These are phyloP conservation scores for Microglena sp. DNA, from an alignment of 139 green algal species.

Conservation along the genomic window DNA sequence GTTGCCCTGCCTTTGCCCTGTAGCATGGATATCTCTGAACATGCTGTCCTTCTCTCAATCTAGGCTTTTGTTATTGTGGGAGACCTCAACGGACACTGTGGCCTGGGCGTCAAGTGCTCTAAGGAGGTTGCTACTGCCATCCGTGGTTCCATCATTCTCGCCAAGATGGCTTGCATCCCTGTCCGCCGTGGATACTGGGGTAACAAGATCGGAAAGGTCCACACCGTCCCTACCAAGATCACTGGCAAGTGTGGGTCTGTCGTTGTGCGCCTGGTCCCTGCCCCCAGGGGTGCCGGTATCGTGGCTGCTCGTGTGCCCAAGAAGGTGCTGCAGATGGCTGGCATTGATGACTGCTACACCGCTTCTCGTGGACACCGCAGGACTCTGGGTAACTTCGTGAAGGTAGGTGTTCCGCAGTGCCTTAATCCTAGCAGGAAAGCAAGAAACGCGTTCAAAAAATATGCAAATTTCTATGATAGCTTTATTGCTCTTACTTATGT, in stretches of 20 bases:
- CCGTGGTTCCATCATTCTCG: slow-evolving; percentile 93
- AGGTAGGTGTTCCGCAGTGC: too few species aligned
- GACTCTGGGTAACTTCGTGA: slow-evolving; percentile 99
- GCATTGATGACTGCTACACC: slow-evolving; percentile 99
- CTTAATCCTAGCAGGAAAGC: too few species aligned
- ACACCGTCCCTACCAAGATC: slow-evolving; percentile 85
- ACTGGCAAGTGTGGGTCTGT: slow-evolving; percentile 96
- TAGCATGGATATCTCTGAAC: not conserved
- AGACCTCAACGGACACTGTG: slow-evolving; percentile 96
- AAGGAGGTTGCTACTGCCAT: slow-evolving; percentile 99
- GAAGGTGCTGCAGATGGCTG: slow-evolving; percentile 97
- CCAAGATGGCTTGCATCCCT: slow-evolving; percentile 92
- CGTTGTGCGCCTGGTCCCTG: slow-evolving; percentile 90
- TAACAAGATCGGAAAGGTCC: slow-evolving; percentile 92
- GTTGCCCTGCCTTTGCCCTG: not conserved
- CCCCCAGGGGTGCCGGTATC: slow-evolving; percentile 93
- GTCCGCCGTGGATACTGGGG: slow-evolving; percentile 98
- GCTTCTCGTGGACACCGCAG: slow-evolving; percentile 84
- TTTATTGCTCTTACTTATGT: too few species aligned
- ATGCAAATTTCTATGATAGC: too few species aligned
- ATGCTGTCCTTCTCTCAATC: not conserved
- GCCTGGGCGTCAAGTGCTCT: slow-evolving; percentile 97
- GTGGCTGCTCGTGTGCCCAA: slow-evolving; percentile 94
- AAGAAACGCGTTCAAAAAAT: too few species aligned
- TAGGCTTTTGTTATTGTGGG: slow-evolving; percentile 97